Percentiles rank a stretch among this genome's conserved stretches.
Conservation (phyloP, 331 rosid species). For the Acacia pycnantha region DNA sequence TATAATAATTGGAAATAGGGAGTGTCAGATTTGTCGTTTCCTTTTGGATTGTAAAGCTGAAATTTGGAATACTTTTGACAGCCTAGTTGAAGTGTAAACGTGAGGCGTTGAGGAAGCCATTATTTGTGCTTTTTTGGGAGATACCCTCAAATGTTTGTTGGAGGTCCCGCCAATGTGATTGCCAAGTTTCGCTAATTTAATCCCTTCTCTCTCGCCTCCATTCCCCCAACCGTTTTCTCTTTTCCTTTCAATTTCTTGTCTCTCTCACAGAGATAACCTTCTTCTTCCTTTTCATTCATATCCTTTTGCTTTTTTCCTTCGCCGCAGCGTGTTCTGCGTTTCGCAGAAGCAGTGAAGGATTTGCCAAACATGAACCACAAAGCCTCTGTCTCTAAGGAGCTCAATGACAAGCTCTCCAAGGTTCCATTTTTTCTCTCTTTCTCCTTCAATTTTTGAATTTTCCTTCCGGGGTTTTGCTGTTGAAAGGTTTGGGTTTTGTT, state of each 20-base stretch:
- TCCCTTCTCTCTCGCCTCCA: neutral
- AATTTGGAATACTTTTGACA: slow-evolving; percentile 14
- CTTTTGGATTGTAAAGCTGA: slow-evolving; percentile 19
- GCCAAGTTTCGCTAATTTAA: slow-evolving; percentile 24
- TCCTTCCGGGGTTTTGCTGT: neutral
- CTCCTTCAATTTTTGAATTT: neutral
- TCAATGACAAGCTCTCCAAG: slow-evolving; percentile 74
- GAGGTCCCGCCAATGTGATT: slow-evolving; percentile 2
- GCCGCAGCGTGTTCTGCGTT: neutral
- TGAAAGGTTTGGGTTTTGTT: neutral
- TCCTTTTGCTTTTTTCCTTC: slow-evolving; percentile 12
- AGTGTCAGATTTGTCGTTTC: slow-evolving; percentile 10
- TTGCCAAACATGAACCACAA: slow-evolving; percentile 65
- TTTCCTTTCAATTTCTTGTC: slow-evolving; percentile 13
- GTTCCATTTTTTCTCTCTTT: slow-evolving; percentile 22
- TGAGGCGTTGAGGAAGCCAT: neutral
- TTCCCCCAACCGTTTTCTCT: slow-evolving; percentile 20
- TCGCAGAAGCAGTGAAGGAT: slow-evolving; percentile 28
- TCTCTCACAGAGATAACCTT: neutral
- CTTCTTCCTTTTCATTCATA: neutral
- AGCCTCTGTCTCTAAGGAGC: slow-evolving; percentile 83
- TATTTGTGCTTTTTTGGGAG: neutral
- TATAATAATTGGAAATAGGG: neutral
- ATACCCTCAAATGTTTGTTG: neutral
- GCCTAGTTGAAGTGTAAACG: slow-evolving; percentile 15